A percentile compares a stretch with the other conserved stretches of the same genome.
phyloP scores from a whole-genome alignment of 1,284 basidiomycete genomes.

The Leccinum ponderosum region DNA sequence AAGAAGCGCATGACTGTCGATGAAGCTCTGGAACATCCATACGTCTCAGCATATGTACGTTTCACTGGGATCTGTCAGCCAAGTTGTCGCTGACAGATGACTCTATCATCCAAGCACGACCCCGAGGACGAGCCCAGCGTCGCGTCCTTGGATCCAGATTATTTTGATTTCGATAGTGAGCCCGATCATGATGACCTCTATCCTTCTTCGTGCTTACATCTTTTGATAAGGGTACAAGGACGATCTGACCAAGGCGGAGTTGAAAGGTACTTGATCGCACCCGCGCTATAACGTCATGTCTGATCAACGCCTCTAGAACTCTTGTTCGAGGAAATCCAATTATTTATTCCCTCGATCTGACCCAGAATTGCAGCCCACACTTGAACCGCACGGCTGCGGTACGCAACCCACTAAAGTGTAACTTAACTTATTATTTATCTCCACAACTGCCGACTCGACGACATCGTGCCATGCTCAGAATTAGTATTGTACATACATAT shows the following conservation, averaged over 20 bases:
- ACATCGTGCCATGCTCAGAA: constrained; percentile 5
- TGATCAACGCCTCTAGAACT: constrained; percentile 40
- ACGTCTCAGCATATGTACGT: constrained; percentile 60
- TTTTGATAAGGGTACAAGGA: constrained; percentile 65
- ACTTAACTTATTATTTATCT: constrained; percentile 1
- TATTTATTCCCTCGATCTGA: constrained; percentile 60
- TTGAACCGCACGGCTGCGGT: background rate
- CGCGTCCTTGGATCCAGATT: constrained; percentile 74
- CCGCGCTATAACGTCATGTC: constrained; percentile 22
- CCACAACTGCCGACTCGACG: background rate
- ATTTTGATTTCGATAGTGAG: constrained; percentile 85
- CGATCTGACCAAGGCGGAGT: constrained; percentile 70
- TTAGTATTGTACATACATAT: constrained; percentile 26
- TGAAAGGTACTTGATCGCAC: constrained; percentile 50
- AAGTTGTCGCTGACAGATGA: constrained; percentile 11
- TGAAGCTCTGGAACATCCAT: constrained; percentile 81
- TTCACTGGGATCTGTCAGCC: background rate
- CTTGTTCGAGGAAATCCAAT: constrained; percentile 67
- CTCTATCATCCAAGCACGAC: constrained; percentile 59
- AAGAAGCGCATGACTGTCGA: constrained; percentile 85
- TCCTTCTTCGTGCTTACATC: constrained; percentile 10
- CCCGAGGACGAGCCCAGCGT: constrained; percentile 81
- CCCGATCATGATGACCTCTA: constrained; percentile 5
- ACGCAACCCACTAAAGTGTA: background rate
- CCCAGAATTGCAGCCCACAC: background rate